Evolutionary conservation across 176 grass and related monocot genomes (phyloP).

Genomic region (Zoysia japonica): DNA sequence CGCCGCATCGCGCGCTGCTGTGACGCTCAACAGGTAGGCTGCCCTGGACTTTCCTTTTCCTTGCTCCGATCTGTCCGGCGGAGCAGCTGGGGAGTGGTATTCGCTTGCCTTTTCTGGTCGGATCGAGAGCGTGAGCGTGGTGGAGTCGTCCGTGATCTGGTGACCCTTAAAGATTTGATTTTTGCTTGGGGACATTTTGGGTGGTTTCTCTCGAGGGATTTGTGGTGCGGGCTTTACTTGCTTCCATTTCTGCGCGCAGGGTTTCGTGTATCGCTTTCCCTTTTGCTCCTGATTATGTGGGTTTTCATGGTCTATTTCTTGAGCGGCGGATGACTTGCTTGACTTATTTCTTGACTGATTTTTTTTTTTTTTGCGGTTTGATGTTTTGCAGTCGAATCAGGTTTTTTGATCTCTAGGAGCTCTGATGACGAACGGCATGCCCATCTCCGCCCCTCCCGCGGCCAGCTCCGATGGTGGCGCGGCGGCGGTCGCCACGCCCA

Average conservation of each 20-base stretch:
- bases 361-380: slow-evolving; percentile 13
- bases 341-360: slow-evolving; percentile 52
- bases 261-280: background rate
- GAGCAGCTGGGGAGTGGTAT: background rate
- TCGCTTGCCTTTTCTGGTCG: slow-evolving; percentile 25
- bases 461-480: slow-evolving; percentile 7
- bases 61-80: slow-evolving; percentile 33
- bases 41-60: background rate
- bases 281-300: slow-evolving; percentile 29
- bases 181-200: background rate
- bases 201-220: slow-evolving; percentile 10
- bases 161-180: background rate
- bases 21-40: slow-evolving; percentile 35
- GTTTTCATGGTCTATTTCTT: slow-evolving; percentile 42
- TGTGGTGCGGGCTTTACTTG: background rate
- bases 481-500: slow-evolving; percentile 12
- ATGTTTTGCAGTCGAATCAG: background rate
- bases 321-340: slow-evolving; percentile 29
- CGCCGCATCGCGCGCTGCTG: slow-evolving; percentile 36
- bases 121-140: slow-evolving; percentile 2
- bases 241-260: slow-evolving; percentile 14
- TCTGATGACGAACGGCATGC: slow-evolving; percentile 48
- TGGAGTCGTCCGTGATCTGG: slow-evolving; percentile 27
- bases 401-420: slow-evolving; percentile 44
- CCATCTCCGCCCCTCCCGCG: slow-evolving; percentile 39